A percentile compares a stretch with the other conserved stretches of the same genome.
These are phyloP conservation scores for Blastobotrys parvus DNA, from an alignment of 805 yeast genomes.

Conservation along the genomic window DNA sequence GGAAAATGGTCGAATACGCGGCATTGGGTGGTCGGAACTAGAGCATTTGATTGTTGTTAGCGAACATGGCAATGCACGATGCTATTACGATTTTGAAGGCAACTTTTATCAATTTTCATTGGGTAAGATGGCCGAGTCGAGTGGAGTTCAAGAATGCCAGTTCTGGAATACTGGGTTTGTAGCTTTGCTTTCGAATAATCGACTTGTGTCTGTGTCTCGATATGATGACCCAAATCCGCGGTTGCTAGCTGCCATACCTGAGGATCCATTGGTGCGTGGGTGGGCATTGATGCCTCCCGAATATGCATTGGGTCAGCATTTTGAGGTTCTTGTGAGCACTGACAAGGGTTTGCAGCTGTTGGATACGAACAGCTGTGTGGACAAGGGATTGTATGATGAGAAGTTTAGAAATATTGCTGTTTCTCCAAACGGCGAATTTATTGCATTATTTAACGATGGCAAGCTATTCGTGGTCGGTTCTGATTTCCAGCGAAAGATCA, in stretches of 20 bases:
- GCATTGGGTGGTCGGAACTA: slow-evolving; percentile 42
- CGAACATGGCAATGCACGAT: slow-evolving; percentile 43
- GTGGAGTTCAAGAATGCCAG: slow-evolving; percentile 30
- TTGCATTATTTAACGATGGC: slow-evolving; percentile 40
- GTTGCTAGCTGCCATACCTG: slow-evolving; percentile 12
- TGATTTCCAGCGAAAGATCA: slow-evolving; percentile 37
- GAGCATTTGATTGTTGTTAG: slow-evolving; percentile 53
- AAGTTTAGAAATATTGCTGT: slow-evolving; percentile 35
- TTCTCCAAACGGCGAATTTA: slow-evolving; percentile 50
- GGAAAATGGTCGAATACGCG: slow-evolving; percentile 43
- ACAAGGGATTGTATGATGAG: slow-evolving; percentile 28
- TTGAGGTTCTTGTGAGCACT: slow-evolving; percentile 21
- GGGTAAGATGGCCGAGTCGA: slow-evolving; percentile 28
- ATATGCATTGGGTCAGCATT: slow-evolving; percentile 17
- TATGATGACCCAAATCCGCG: slow-evolving; percentile 31
- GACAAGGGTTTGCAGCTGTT: not conserved
- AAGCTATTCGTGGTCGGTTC: slow-evolving; percentile 44
- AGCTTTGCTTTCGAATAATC: slow-evolving; percentile 33
- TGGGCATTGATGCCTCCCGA: slow-evolving; percentile 28
- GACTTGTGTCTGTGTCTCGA: slow-evolving; percentile 34
- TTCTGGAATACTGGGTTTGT: slow-evolving; percentile 40
- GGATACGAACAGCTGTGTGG: not conserved
- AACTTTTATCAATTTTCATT: slow-evolving; percentile 50
- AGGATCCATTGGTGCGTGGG: slow-evolving; percentile 12
- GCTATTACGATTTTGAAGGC: slow-evolving; percentile 58